Evolutionary conservation across 1,139 yeast genomes (phyloP), one percentile per base, ranked within the genome.

Genomic region (Williopsis jadinii): DNA sequence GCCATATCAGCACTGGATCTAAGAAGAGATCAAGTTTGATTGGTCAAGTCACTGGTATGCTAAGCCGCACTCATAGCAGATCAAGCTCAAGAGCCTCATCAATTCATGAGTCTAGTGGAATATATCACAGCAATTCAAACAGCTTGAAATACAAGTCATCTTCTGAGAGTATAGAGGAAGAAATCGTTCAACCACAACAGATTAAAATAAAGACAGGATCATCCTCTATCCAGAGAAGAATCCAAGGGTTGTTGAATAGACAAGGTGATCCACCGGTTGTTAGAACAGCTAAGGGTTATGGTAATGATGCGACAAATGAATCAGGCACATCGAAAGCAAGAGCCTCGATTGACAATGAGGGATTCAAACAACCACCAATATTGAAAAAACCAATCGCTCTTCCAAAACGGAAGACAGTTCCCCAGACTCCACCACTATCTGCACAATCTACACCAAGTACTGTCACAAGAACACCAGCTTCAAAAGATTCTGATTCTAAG

Each of bases 251-350:
- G 33, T 64, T 84, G 48, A 70, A 63, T 47, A 67, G 68, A 40
- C 39, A 44, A 13, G 39, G 37, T 30, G 70, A 74, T 2, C 68
- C 73, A 11, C 71, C 75, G 5, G 64, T 73, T 0, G 58, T 67
- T 15, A 77, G 74, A 52, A 79, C 88, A 0, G 95, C 95, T 0
- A 62, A 66, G 12, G 95, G 95, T 0, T 85, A 85, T 56, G 95
- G 95, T 3, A 75, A 75, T 30, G 52, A 52, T 28, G 28, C 42
- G 1, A 13, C 35, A 11, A 27, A 40, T 5, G 36, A 39, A 3
- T 9, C 28, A 6, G 19, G 11, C 5, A 31, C 14, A 8, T 6
- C 27, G n/a, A 33, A 12, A 30, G 11, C 35, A 28, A 5, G n/a
- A 31, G 29, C 6, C n/a, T 8, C 27, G 5, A 39, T 41, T 4